phyloP scores from a whole-genome alignment of 208 protist species.

The Wallacemonas collosoma region DNA sequence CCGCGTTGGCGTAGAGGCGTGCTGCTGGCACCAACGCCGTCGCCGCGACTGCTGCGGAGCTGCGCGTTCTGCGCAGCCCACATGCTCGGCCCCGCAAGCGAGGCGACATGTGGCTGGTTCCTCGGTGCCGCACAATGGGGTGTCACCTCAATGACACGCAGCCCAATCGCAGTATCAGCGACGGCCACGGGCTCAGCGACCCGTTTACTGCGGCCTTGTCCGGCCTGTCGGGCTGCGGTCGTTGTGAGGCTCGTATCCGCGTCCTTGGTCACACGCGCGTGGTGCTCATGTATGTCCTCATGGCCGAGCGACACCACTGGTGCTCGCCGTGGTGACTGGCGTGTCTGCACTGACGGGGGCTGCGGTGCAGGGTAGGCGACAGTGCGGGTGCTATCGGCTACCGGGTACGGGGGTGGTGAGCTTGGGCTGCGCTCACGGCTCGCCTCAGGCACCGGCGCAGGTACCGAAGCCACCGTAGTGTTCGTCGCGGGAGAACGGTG shows the following conservation, averaged over 20 bases:
- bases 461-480: background rate
- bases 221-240: too few relatives aligned
- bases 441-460: background rate
- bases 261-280: too few relatives aligned
- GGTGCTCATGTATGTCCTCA: too few relatives aligned
- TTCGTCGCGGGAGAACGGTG: background rate
- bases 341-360: background rate
- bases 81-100: slow-evolving; percentile 2
- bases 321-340: background rate
- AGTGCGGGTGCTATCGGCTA: background rate
- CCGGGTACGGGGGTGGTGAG: slow-evolving; percentile 7
- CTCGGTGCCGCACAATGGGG: background rate
- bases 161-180: slow-evolving; percentile 6
- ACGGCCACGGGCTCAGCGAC: background rate
- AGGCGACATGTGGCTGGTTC: background rate
- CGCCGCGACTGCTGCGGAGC: background rate
- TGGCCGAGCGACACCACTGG: too few relatives aligned
- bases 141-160: slow-evolving; percentile 12
- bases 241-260: too few relatives aligned
- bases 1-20: slow-evolving; percentile 7
- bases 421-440: slow-evolving; percentile 11
- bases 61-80: background rate
- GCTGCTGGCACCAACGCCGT: background rate
- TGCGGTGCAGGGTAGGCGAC: background rate
- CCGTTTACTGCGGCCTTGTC: too few relatives aligned